phyloP scores from a whole-genome alignment of 78 protist genomes.

The Dictyostelium citrinum region DNA sequence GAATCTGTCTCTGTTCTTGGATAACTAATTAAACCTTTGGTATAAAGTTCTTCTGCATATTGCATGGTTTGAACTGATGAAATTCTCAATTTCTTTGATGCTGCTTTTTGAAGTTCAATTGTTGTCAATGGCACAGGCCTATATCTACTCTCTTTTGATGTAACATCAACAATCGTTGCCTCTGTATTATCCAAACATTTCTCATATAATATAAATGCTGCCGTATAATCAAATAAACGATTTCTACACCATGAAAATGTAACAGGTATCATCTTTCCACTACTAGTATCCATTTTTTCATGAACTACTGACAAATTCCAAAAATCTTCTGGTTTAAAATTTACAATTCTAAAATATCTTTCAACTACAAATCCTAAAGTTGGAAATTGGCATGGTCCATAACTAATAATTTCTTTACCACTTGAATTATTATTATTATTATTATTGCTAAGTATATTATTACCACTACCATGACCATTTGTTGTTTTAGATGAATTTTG shows the following conservation, averaged over 20 bases:
- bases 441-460: background rate
- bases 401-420: conserved; percentile 1
- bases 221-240: conserved; percentile 75
- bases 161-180: conserved; percentile 52
- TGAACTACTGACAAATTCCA: conserved; percentile 69
- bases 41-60: conserved; percentile 95
- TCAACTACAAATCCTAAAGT: conserved; percentile 98
- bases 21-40: conserved; percentile 92
- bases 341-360: conserved; percentile 68
- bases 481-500: background rate
- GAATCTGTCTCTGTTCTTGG: conserved; percentile 99
- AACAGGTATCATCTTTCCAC: background rate
- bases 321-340: conserved; percentile 90
- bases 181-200: conserved; percentile 28
- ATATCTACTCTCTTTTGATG: conserved; percentile 41
- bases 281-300: background rate
- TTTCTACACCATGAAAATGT: conserved; percentile 83
- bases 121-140: conserved; percentile 97
- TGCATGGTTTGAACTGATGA: conserved; percentile 80
- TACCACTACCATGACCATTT: background rate
- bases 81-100: conserved; percentile 85
- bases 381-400: conserved; percentile 99
- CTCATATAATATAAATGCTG: conserved; percentile 44
- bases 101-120: conserved; percentile 93
- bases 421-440: background rate